Evolutionary conservation across 2,329 filamentous ascomycete genomes (phyloP).

Genomic region (Keithomyces neogunnii): DNA sequence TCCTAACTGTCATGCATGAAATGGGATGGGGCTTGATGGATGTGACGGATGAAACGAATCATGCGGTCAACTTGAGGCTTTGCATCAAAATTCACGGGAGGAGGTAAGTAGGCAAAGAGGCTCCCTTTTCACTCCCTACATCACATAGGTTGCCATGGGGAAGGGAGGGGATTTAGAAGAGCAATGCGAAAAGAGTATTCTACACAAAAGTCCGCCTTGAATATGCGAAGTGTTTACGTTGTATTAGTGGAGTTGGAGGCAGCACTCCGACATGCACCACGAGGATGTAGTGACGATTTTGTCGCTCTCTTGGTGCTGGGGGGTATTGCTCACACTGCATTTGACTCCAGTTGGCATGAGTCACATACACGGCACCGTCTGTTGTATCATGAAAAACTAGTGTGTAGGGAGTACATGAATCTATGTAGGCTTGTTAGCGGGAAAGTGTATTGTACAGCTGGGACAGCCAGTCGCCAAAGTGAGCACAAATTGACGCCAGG

Average conservation of each 20-base stretch:
- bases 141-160: background rate
- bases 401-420: too few relatives aligned
- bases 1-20: slow-evolving; percentile 1
- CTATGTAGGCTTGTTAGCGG: too few relatives aligned
- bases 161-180: background rate
- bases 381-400: too few relatives aligned
- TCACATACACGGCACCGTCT: too few relatives aligned
- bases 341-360: too few relatives aligned
- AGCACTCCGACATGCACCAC: too few relatives aligned
- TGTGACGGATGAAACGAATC: background rate
- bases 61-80: background rate
- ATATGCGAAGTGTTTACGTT: background rate
- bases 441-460: too few relatives aligned
- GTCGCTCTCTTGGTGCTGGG: too few relatives aligned
- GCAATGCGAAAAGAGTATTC: background rate
- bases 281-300: too few relatives aligned
- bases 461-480: too few relatives aligned
- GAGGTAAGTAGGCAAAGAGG: background rate
- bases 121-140: background rate
- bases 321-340: too few relatives aligned
- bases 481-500: too few relatives aligned
- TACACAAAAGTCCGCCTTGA: background rate
- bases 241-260: background rate
- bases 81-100: slow-evolving; percentile 1
- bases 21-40: background rate